Conservation (phyloP, 495 filamentous ascomycete species). For the Annulohypoxylon moriforme region DNA sequence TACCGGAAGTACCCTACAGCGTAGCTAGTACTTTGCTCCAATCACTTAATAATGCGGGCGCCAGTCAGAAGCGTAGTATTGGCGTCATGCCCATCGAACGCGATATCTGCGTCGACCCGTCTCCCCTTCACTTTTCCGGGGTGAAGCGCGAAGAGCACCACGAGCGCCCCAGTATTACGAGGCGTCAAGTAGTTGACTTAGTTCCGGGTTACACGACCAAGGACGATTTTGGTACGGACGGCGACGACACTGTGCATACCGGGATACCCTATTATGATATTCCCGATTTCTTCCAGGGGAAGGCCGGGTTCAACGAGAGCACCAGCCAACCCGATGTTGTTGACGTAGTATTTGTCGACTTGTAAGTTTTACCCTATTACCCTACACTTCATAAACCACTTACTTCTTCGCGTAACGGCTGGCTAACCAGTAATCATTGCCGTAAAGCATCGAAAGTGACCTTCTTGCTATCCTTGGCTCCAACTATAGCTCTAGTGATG, state of each 20-base stretch:
- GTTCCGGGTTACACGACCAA: constrained; percentile 79
- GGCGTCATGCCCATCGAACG: constrained; percentile 47
- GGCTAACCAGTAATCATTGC: constrained; percentile 38
- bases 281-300: constrained; percentile 75
- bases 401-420: constrained; percentile 37
- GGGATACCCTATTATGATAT: constrained; percentile 70
- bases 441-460: constrained; percentile 42
- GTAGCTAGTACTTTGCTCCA: constrained; percentile 67
- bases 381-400: too few species aligned
- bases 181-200: constrained; percentile 57
- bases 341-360: constrained; percentile 83
- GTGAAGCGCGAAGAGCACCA: constrained; percentile 23
- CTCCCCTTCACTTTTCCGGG: constrained; percentile 30
- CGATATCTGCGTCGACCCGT: constrained; percentile 59
- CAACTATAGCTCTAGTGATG: constrained; percentile 52
- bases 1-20: constrained; percentile 74
- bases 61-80: constrained; percentile 55
- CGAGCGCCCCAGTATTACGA: constrained; percentile 45
- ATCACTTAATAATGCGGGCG: constrained; percentile 54
- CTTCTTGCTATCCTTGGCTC: constrained; percentile 55
- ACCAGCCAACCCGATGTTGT: constrained; percentile 66
- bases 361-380: constrained; percentile 64
- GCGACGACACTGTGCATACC: constrained; percentile 81
- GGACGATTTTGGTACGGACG: constrained; percentile 77
- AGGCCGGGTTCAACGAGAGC: constrained; percentile 59